Conservation (phyloP, 805 yeast genomes). For the Metschnikowia rubicola region DNA sequence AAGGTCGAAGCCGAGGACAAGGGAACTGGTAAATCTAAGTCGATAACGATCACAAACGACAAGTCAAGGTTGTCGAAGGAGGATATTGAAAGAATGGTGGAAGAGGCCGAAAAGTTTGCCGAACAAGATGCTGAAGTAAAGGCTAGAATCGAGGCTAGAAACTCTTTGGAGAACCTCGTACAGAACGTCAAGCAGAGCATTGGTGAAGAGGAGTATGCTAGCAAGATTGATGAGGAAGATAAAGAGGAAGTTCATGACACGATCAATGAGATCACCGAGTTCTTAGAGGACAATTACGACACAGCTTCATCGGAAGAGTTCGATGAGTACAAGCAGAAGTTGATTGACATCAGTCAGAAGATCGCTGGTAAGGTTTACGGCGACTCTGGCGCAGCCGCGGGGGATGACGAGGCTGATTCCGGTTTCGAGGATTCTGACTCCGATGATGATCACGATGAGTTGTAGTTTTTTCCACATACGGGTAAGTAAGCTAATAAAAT, state of each 20-base stretch:
- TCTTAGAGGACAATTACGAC: conserved; percentile 73
- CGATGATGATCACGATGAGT: conserved; percentile 45
- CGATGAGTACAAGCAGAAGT: conserved; percentile 83
- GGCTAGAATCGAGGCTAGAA: conserved; percentile 21
- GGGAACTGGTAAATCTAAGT: conserved; percentile 21
- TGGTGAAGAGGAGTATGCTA: conserved; percentile 16
- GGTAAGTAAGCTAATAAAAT: not conserved
- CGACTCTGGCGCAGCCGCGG: conserved; percentile 44
- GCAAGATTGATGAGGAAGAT: conserved; percentile 84
- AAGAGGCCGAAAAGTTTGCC: conserved; percentile 21
- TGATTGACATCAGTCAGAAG: conserved; percentile 83
- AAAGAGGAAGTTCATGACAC: conserved; percentile 87
- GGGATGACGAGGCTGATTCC: conserved; percentile 33
- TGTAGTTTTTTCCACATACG: conserved; percentile 20
- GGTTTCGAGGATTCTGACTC: conserved; percentile 35
- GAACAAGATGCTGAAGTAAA: conserved; percentile 20
- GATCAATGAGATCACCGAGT: conserved; percentile 77
- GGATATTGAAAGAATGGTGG: conserved; percentile 22
- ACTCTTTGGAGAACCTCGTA: conserved; percentile 19
- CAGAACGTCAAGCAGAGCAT: conserved; percentile 15
- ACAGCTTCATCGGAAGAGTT: conserved; percentile 89
- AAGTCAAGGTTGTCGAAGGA: conserved; percentile 21
- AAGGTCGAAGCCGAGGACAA: conserved; percentile 21
- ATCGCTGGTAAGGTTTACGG: conserved; percentile 76
- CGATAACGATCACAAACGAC: conserved; percentile 20